phyloP scores from a whole-genome alignment of 805 yeast genomes.

The Vanderwaltozyma tropicalis region DNA sequence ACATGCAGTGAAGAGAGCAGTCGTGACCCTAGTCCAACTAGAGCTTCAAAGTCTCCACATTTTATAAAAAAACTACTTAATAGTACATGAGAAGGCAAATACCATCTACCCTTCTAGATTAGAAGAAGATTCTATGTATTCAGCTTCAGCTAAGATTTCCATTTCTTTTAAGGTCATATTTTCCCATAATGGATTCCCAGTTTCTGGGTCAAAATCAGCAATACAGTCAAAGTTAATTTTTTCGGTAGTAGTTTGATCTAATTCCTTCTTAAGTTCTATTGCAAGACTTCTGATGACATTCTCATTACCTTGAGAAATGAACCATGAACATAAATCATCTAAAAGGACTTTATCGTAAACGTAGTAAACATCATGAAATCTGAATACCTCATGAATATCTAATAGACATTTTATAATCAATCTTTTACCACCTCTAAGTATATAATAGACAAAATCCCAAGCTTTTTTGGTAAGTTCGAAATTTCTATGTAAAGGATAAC shows the following conservation, averaged over 20 bases:
- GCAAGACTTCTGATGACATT: constrained; percentile 51
- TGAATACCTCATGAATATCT: constrained; percentile 57
- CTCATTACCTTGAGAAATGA: constrained; percentile 49
- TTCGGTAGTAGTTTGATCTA: constrained; percentile 26
- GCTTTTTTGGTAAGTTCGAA: constrained; percentile 47
- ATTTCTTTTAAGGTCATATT: constrained; percentile 44
- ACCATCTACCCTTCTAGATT: background rate
- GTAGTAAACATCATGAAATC: constrained; percentile 76
- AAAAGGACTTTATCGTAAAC: constrained; percentile 69
- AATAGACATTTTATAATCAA: constrained; percentile 51
- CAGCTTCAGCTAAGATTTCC: constrained; percentile 47
- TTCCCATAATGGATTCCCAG: constrained; percentile 32
- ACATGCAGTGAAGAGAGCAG: constrained; percentile 27
- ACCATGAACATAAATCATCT: constrained; percentile 72
- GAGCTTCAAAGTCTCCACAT: constrained; percentile 11
- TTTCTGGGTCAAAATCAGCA: constrained; percentile 28
- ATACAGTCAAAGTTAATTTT: constrained; percentile 38
- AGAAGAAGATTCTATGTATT: constrained; percentile 15
- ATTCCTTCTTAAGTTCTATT: constrained; percentile 44
- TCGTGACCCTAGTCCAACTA: constrained; percentile 14
- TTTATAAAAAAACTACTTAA: constrained; percentile 18
- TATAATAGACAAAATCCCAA: constrained; percentile 65
- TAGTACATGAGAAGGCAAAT: background rate
- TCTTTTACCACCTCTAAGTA: constrained; percentile 60
- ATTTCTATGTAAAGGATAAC: constrained; percentile 72